These are phyloP conservation scores for Omphalotus olearius DNA, from an alignment of 1,284 basidiomycete species.

Conservation along the genomic window DNA sequence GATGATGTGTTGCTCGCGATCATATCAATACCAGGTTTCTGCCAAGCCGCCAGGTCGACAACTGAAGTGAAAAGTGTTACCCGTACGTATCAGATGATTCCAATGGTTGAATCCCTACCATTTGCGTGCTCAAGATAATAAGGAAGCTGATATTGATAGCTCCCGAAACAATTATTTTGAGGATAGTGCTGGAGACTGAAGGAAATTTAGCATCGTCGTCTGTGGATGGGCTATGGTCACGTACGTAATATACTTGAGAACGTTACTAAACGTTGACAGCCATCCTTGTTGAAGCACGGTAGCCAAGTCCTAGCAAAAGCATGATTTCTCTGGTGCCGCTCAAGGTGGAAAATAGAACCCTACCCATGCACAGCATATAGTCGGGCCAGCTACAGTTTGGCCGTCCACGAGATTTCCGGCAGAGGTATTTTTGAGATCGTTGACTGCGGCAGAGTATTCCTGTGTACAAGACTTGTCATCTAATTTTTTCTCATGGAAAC, in stretches of 20 bases:
- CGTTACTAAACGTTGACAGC: slow-evolving; percentile 29
- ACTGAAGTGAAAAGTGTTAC: slow-evolving; percentile 20
- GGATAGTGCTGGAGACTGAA: slow-evolving; percentile 35
- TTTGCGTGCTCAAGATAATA: slow-evolving; percentile 36
- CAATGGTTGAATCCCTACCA: slow-evolving; percentile 22
- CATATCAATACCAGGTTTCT: slow-evolving; percentile 33
- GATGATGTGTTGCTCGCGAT: slow-evolving; percentile 21
- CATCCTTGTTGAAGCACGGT: slow-evolving; percentile 39
- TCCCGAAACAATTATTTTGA: slow-evolving; percentile 30
- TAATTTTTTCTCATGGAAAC: not conserved
- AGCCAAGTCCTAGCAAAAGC: slow-evolving; percentile 30
- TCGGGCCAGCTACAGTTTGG: slow-evolving; percentile 42
- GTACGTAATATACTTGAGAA: slow-evolving; percentile 44
- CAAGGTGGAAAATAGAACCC: slow-evolving; percentile 12
- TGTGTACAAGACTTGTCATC: slow-evolving; percentile 15
- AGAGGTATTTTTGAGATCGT: slow-evolving; percentile 29
- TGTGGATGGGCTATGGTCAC: slow-evolving; percentile 14
- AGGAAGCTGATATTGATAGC: slow-evolving; percentile 25
- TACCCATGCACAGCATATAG: slow-evolving; percentile 48
- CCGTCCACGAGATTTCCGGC: slow-evolving; percentile 35
- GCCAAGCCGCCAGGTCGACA: slow-evolving; percentile 39
- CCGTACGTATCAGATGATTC: not conserved
- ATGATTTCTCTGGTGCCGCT: not conserved
- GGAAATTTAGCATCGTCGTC: not conserved
- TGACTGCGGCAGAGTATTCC: slow-evolving; percentile 35